These are phyloP conservation scores for Vigna trinervia DNA, from an alignment of 306 rosid genomes.

Conservation along the genomic window DNA sequence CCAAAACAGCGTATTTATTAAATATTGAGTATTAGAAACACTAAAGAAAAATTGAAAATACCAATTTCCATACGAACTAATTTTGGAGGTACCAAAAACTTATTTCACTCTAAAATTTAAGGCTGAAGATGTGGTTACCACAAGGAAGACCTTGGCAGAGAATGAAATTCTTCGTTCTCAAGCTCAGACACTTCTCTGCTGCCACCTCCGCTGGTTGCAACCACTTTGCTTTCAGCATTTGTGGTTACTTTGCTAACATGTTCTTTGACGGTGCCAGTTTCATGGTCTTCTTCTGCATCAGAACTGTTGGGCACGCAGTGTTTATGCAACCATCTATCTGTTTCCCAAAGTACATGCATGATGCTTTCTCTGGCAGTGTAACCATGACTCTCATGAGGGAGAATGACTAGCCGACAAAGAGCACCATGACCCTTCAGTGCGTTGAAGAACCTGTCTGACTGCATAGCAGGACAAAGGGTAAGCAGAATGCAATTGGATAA, in stretches of 20 bases:
- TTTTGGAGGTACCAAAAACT: too few relatives aligned
- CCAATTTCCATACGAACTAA: too few relatives aligned
- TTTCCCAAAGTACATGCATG: conserved; percentile 99
- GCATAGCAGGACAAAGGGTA: conserved; percentile 47
- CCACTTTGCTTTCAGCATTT: conserved; percentile 64
- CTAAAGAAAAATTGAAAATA: too few relatives aligned
- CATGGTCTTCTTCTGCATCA: conserved; percentile 51
- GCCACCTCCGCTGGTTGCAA: conserved; percentile 75
- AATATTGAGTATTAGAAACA: too few relatives aligned
- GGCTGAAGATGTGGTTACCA: conserved; percentile 66
- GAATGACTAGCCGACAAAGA: conserved; percentile 89
- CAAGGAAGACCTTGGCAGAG: conserved; percentile 70
- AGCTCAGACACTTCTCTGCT: conserved; percentile 59
- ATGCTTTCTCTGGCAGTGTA: conserved; percentile 93
- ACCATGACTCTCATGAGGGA: conserved; percentile 96
- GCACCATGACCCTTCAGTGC: conserved; percentile 99
- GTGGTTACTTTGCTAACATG: conserved; percentile 48
- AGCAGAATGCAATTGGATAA: conserved; percentile 39
- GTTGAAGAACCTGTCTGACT: conserved; percentile 96
- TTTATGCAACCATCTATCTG: conserved; percentile 94
- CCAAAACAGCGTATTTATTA: too few relatives aligned
- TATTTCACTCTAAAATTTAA: background rate
- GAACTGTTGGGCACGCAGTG: conserved; percentile 62
- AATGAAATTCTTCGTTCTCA: conserved; percentile 55
- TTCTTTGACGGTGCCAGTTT: conserved; percentile 51